Evolutionary conservation across 768 basidiomycete species (phyloP), one percentile per base, ranked within the genome.

Genomic region (Asterophora parasitica): DNA sequence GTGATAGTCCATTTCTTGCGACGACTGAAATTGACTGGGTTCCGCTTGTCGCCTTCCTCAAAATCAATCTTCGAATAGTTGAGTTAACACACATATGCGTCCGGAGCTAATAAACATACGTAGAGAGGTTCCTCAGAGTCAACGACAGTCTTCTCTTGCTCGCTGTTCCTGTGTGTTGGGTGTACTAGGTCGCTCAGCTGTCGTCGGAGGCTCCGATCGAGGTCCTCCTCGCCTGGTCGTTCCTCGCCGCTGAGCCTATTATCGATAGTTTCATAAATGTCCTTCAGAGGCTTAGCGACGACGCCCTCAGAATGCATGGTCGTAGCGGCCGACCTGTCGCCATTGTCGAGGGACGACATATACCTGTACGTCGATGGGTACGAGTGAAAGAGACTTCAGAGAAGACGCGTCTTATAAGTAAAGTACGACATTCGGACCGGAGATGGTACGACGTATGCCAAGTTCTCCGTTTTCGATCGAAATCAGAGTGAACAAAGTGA

Each of bases 231-330:
- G 42, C 55, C 56, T 7, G 69, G 65, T 15, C 61, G 54, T 10
- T 65, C 63, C 3, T 58, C 52, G 4, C 67, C 46, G 43, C 60
- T 61, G 27, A 73, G 53, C 35, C 70, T 62, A 9, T 71, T 68
- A 55, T 76, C 74, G 36, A 73, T 63, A 4, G 64, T 58, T 42
- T 73, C 65, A 19, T 58, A 48, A 28, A 65, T 54, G 17, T 66
- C 60, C 33, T 64, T 59, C 34, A 66, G 41, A 7, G 64, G 52
- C 46, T 61, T 68, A 8, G 60, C 41, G 2, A 61, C 58, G 1
- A 68, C 54, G 4, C 58, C 61, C 23, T 67, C 58, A 1, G 44
- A 35, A 23, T 23, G 37, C n/a, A 50, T 19, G 16, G 30, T 40
- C 20, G 31, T 39, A 11, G 28, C 38, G 30, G 38, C 38, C 4